Base-by-base conservation (phyloP, 441 rosid genomes). In the Heliophila coronopifolia region DNA sequence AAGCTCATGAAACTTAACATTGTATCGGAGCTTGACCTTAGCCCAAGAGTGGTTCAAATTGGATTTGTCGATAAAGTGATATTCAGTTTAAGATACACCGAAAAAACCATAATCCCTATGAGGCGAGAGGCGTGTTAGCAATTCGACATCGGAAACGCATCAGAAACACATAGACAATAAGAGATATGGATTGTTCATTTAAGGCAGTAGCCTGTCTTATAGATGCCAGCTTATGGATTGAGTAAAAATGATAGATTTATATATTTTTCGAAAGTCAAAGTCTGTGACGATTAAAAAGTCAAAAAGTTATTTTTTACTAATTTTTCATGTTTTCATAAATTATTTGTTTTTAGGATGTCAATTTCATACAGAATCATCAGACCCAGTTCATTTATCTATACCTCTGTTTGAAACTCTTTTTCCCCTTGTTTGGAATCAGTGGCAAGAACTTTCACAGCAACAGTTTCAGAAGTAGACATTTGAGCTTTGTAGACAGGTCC, bases 401-500 rank as follows among this genome's bases (percentile, higher is more conserved):
- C 99, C 99, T 92, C 99, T 0, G 95, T 80, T 34, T 85, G 95
- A 66, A 92, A 92, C 71, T 92, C 99, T 65, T 64, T 92, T 74
- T 92, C 99, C 35, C 99, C 99, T 70, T 92, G 95, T 79, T 81
- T 88, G 35, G 99, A 92, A 76, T 88, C 87, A 32, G 94, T 80
- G 32, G 99, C 94, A 26, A 92, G 99, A 61, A 80, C 88, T 70
- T 92, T 92, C 13, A 85, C 95, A 12, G 99, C 99, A 45, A 92
- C 89, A 49, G 65, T 79, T 76, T 88, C 97, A 54, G 94, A 92
- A 3, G 88, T 78, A 9, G 86, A 73, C 92, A 88, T 83, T 56
- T 81, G 92, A 66, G 99, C 99, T 73, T 85, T 85, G 64, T 85
- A 92, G 10, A 92, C 99, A 5, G 94, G 84, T 63, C 99, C 99